Conservation (phyloP, 257 asterid genomes). For the Pogostemon cablin region DNA sequence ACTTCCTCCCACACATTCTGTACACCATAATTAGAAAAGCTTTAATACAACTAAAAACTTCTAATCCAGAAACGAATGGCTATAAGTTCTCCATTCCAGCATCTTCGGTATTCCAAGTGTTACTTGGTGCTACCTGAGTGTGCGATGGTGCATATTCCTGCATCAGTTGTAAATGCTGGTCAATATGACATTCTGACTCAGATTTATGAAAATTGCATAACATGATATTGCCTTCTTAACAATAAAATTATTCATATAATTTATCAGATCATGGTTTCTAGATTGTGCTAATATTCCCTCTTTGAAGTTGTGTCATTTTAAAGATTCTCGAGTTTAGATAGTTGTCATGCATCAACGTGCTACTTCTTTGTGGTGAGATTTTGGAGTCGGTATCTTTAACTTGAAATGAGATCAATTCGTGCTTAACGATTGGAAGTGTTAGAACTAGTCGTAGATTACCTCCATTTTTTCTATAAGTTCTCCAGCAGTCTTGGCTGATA, state of each 20-base stretch:
- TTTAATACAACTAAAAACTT: slow-evolving; percentile 19
- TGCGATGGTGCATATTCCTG: slow-evolving; percentile 53
- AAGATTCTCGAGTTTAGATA: too few species aligned
- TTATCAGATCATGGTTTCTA: too few species aligned
- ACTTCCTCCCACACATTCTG: slow-evolving; percentile 22
- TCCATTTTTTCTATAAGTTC: slow-evolving; percentile 63
- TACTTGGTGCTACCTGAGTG: slow-evolving; percentile 46
- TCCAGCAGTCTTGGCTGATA: slow-evolving; percentile 51
- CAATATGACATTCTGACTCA: neutral
- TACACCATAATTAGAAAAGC: slow-evolving; percentile 29
- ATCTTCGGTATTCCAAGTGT: slow-evolving; percentile 42
- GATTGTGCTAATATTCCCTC: too few species aligned
- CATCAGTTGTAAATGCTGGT: slow-evolving; percentile 28
- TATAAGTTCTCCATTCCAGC: slow-evolving; percentile 36
- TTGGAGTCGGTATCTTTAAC: neutral
- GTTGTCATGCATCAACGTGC: too few species aligned
- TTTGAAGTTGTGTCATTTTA: too few species aligned
- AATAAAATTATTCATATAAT: neutral
- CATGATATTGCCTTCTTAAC: neutral
- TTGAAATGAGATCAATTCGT: neutral
- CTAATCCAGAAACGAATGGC: slow-evolving; percentile 19
- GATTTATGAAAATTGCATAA: neutral
- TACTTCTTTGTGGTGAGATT: neutral
- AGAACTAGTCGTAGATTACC: slow-evolving; percentile 31
- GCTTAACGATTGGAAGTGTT: neutral